phyloP scores from a whole-genome alignment of 2,329 filamentous ascomycete species.

The Hypoxylon rubiginosum region DNA sequence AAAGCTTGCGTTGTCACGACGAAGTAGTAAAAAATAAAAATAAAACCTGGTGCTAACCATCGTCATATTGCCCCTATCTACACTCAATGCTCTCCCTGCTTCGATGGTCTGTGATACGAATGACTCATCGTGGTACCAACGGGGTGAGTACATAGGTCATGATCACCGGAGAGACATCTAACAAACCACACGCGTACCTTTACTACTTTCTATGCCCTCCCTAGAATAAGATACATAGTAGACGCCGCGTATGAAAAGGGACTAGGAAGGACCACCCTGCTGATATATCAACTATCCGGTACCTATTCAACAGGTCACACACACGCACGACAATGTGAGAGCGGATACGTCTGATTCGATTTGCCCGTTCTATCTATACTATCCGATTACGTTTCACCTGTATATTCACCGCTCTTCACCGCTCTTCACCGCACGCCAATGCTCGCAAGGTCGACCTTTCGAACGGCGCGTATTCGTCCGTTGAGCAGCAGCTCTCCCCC shows the following conservation, averaged over 20 bases:
- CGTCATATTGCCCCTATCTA: too few relatives aligned
- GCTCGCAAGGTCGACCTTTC: conserved; percentile 28
- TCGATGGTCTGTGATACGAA: too few relatives aligned
- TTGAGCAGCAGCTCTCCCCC: conserved; percentile 17
- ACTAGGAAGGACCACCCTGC: neutral
- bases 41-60: too few relatives aligned
- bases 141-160: too few relatives aligned
- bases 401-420: conserved; percentile 13
- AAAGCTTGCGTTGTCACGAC: too few relatives aligned
- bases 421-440: conserved; percentile 17
- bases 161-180: too few relatives aligned
- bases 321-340: neutral
- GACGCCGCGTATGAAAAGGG: neutral
- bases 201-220: too few relatives aligned
- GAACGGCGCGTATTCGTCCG: conserved; percentile 19
- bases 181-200: neutral
- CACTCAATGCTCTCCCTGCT: too few relatives aligned
- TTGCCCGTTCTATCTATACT: conserved; percentile 30
- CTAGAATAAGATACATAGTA: neutral
- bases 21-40: too few relatives aligned
- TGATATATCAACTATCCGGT: neutral
- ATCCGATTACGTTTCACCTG: conserved; percentile 23
- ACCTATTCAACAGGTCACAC: neutral
- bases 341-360: conserved; percentile 26
- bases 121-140: too few relatives aligned